These are phyloP conservation scores for Ceratorhiza oryzae-sativae DNA, from an alignment of 1,284 basidiomycete genomes.

Conservation along the genomic window DNA sequence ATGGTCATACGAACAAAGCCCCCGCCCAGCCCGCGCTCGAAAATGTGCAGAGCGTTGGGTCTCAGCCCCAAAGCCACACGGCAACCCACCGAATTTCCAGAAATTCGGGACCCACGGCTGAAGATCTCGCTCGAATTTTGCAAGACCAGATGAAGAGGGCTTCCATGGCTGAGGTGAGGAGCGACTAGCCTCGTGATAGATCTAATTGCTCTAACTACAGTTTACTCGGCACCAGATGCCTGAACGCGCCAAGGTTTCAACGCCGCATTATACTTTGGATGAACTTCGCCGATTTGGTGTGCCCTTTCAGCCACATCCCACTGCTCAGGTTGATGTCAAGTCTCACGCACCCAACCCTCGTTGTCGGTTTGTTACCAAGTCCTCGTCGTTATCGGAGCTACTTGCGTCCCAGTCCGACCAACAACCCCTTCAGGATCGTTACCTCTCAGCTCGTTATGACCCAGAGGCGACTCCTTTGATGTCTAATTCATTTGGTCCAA, in stretches of 20 bases:
- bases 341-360: background rate
- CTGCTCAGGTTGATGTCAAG: background rate
- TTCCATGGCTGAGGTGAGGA: background rate
- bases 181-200: too few species aligned
- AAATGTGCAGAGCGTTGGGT: background rate
- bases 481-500: background rate
- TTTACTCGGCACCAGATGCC: background rate
- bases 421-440: background rate
- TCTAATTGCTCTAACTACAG: background rate
- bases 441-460: background rate
- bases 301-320: constrained; percentile 6
- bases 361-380: constrained; percentile 3
- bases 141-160: constrained; percentile 13
- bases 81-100: background rate
- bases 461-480: background rate
- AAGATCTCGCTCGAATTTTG: constrained; percentile 1
- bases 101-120: background rate
- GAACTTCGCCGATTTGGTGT: constrained; percentile 37
- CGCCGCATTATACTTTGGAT: constrained; percentile 32
- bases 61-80: background rate
- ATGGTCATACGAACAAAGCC: background rate
- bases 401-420: background rate
- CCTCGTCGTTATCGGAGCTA: background rate
- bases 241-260: background rate
- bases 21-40: background rate